Conservation (phyloP, 768 basidiomycete genomes). For the Rhodocollybia butyracea region DNA sequence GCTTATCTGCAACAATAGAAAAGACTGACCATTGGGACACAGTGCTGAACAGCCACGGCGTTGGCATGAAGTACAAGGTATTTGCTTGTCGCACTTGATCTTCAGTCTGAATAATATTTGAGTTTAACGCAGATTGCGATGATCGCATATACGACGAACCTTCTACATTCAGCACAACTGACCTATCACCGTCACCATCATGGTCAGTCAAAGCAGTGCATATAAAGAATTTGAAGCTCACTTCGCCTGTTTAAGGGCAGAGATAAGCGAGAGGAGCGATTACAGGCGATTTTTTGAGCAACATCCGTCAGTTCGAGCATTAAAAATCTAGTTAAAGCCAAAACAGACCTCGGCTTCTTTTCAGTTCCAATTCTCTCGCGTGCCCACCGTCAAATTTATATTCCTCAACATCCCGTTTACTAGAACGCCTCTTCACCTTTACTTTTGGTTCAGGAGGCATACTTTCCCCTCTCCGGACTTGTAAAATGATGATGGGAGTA, state of each 20-base stretch:
- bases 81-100: conserved; percentile 8
- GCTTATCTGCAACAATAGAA: background rate
- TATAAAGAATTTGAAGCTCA: background rate
- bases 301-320: background rate
- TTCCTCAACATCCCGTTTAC: conserved; percentile 5
- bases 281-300: background rate
- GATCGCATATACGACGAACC: conserved; percentile 5
- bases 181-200: conserved; percentile 7
- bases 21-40: conserved; percentile 10
- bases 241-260: background rate
- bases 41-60: conserved; percentile 12
- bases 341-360: conserved; percentile 6
- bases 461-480: too few relatives aligned
- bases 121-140: background rate
- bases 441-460: conserved; percentile 7
- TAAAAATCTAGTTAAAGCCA: background rate
- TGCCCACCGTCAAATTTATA: conserved; percentile 7
- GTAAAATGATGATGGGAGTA: conserved; percentile 7
- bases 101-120: conserved; percentile 2
- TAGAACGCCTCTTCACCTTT: conserved; percentile 7
- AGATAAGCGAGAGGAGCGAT: background rate
- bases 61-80: conserved; percentile 7
- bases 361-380: conserved; percentile 8
- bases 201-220: background rate
- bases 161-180: conserved; percentile 8